phyloP scores from a whole-genome alignment of 148 eudicot species.

The Bassia scoparia region DNA sequence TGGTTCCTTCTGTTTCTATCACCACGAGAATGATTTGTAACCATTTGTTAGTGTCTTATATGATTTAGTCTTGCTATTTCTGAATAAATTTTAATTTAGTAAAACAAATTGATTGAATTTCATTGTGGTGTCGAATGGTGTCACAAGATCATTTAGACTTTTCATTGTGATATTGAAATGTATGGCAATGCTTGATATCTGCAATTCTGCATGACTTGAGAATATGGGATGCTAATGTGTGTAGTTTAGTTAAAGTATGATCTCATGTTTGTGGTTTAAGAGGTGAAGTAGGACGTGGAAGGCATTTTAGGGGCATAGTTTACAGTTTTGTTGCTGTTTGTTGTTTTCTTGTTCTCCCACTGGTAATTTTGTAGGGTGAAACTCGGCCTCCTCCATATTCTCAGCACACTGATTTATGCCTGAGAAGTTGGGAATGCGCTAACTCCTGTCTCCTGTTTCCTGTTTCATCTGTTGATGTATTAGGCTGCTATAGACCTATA shows the following conservation, averaged over 20 bases:
- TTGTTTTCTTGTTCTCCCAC: not conserved
- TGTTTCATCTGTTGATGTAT: not conserved
- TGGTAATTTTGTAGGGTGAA: not conserved
- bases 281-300: not conserved
- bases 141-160: too few relatives aligned
- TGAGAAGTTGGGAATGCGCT: not conserved
- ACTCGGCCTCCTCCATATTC: too few relatives aligned
- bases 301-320: not conserved
- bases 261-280: not conserved
- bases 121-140: not conserved
- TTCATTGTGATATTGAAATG: too few relatives aligned
- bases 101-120: not conserved
- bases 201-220: too few relatives aligned
- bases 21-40: not conserved
- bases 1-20: not conserved
- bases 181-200: too few relatives aligned
- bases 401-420: not conserved
- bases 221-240: not conserved
- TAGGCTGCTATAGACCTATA: not conserved
- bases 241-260: not conserved
- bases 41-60: not conserved
- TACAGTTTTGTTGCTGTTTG: not conserved
- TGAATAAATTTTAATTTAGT: not conserved
- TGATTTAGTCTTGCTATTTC: not conserved
- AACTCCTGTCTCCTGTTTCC: not conserved